phyloP scores from a whole-genome alignment of 179 eudicot genomes.

The Vitellaria paradoxa region DNA sequence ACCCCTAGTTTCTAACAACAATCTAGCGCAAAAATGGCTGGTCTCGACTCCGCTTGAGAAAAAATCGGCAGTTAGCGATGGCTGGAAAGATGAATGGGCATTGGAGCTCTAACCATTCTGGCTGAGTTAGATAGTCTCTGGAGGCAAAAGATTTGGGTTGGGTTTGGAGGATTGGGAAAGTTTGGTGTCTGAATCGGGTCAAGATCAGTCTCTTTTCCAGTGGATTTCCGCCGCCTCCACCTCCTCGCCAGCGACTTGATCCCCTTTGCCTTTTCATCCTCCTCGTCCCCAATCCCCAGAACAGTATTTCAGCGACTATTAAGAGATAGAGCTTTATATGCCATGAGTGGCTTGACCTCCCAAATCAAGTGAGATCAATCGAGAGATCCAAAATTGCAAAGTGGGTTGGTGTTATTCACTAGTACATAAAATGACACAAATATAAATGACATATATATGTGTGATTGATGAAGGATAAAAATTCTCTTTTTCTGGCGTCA shows the following conservation, averaged over 20 bases:
- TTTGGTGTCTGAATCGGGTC: conserved; percentile 38
- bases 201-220: conserved; percentile 36
- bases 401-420: too few relatives aligned
- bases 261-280: too few relatives aligned
- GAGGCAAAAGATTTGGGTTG: conserved; percentile 16
- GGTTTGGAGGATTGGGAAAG: conserved; percentile 56
- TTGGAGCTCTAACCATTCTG: neutral
- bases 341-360: too few relatives aligned
- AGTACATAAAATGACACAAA: too few relatives aligned
- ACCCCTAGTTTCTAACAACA: conserved; percentile 7
- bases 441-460: too few relatives aligned
- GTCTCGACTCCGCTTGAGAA: conserved; percentile 12
- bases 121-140: neutral
- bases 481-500: neutral
- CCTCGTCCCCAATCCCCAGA: too few relatives aligned
- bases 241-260: too few relatives aligned
- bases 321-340: too few relatives aligned
- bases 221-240: conserved; percentile 42
- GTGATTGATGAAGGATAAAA: neutral
- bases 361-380: too few relatives aligned
- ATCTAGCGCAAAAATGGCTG: conserved; percentile 3
- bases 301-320: too few relatives aligned
- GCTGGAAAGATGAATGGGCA: conserved; percentile 23
- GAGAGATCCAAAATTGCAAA: too few relatives aligned
- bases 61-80: neutral